Conservation (phyloP, 805 yeast genomes). For the Saccharomycopsis fodiens region DNA sequence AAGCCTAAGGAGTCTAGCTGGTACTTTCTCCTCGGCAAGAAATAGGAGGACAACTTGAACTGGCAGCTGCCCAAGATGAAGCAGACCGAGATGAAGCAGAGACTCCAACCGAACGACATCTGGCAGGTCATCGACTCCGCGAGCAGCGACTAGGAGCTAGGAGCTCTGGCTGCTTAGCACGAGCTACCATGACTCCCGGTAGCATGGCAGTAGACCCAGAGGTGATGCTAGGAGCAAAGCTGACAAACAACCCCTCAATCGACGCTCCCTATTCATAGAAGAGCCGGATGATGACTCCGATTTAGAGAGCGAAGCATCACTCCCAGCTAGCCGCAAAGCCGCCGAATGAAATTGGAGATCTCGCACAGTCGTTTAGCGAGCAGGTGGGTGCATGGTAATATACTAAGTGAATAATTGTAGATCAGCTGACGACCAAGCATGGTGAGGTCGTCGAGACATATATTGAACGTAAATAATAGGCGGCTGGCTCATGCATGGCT, state of each 20-base stretch:
- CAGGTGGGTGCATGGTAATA: conserved; percentile 8
- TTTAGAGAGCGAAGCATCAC: not conserved
- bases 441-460: no score
- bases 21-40: no score
- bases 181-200: conserved; percentile 6
- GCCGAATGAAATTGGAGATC: not conserved
- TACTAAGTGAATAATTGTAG: no score
- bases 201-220: not conserved
- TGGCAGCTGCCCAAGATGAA: no score
- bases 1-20: no score
- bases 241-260: not conserved
- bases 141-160: conserved; percentile 2
- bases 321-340: no score
- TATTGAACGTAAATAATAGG: no score
- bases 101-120: conserved; percentile 6
- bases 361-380: conserved; percentile 14
- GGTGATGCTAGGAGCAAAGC: not conserved
- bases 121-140: conserved; percentile 14
- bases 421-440: no score
- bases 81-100: no score
- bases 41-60: not conserved
- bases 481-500: no score
- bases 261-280: not conserved
- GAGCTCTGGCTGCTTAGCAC: conserved; percentile 15
- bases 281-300: conserved; percentile 3